A percentile compares a stretch with the other conserved stretches of the same genome.
Evolutionary conservation across 169 alveolate species (phyloP).

Genomic region (Toxoplasma gondii): DNA sequence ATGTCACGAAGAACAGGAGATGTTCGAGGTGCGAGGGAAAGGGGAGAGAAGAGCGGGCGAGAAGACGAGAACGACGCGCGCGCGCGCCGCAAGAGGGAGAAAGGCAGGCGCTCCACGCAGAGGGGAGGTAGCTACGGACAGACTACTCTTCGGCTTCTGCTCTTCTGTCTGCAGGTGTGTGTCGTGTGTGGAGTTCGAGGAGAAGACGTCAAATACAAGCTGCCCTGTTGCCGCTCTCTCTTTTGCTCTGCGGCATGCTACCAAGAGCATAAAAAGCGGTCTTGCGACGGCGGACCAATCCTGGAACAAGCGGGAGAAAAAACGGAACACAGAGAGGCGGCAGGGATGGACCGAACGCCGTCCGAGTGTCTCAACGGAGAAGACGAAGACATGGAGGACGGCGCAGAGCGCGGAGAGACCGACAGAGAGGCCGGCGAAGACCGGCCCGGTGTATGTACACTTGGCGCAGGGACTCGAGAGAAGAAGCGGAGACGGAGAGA

Average conservation of each 20-base stretch:
- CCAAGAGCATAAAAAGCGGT: background rate
- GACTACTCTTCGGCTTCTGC: too few species aligned
- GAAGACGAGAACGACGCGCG: background rate
- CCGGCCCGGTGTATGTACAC: background rate
- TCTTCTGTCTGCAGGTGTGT: background rate
- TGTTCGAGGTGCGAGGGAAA: too few species aligned
- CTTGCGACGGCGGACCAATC: background rate
- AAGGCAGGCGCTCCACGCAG: too few species aligned
- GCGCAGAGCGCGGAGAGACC: background rate
- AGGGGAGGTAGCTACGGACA: too few species aligned
- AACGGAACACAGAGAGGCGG: background rate
- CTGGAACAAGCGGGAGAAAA: background rate
- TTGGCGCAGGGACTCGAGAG: background rate
- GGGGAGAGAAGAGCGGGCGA: background rate
- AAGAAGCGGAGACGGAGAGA: background rate
- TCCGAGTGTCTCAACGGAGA: background rate
- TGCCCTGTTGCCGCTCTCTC: conserved; percentile 3
- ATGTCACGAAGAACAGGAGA: too few species aligned
- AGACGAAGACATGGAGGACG: background rate
- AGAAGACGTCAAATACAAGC: conserved; percentile 6
- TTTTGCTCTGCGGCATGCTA: conserved; percentile 22
- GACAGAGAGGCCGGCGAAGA: background rate
- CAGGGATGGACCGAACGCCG: background rate
- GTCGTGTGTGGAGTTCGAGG: background rate
- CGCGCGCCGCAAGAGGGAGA: too few species aligned